phyloP scores from a whole-genome alignment of 306 rosid species.

The Vigna reflexopilosa region DNA sequence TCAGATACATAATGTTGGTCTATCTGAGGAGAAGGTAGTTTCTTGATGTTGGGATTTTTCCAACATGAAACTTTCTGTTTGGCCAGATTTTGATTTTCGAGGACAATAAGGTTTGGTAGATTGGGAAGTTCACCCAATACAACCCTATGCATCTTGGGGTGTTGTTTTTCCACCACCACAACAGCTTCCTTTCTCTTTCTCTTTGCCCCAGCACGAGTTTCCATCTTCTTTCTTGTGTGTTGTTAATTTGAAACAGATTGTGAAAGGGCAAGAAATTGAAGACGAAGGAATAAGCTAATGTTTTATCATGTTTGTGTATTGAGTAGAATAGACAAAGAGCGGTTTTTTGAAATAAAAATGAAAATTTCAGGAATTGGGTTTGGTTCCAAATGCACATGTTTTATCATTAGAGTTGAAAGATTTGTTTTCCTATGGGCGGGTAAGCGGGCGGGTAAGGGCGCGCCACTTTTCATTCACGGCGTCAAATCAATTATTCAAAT shows the following conservation, averaged over 20 bases:
- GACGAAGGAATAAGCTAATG: too few species aligned
- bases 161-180: conserved; percentile 31
- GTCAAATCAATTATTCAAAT: too few species aligned
- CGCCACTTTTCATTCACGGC: not conserved
- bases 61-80: conserved; percentile 32
- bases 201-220: conserved; percentile 8
- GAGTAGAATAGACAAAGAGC: not conserved
- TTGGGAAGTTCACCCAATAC: conserved; percentile 71
- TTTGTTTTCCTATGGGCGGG: not conserved
- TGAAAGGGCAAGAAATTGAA: too few species aligned
- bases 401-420: not conserved
- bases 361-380: not conserved
- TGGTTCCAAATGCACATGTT: not conserved
- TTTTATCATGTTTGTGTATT: not conserved
- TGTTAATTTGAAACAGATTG: not conserved
- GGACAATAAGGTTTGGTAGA: conserved; percentile 34
- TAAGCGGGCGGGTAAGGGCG: not conserved
- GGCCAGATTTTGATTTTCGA: not conserved
- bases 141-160: conserved; percentile 54
- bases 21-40: not conserved
- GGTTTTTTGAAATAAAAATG: not conserved
- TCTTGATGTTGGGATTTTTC: conserved; percentile 40
- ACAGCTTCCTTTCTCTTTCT: conserved; percentile 57
- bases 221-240: not conserved
- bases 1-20: not conserved